Evolutionary conservation across 345 rosid genomes (phyloP).

Genomic region (Aquilaria sinensis): DNA sequence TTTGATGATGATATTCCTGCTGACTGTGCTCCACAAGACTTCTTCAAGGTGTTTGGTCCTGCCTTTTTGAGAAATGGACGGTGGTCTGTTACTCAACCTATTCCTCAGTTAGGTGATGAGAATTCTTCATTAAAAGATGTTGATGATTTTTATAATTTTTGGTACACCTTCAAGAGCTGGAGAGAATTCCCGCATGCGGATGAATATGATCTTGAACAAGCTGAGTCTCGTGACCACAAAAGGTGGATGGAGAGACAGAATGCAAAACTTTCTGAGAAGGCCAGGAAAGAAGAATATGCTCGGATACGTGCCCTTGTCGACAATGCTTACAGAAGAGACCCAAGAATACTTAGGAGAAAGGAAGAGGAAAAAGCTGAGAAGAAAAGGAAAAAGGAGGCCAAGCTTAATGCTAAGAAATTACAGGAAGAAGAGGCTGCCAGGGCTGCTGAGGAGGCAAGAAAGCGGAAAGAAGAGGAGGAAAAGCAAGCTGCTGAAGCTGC

Average conservation of each 20-base stretch:
- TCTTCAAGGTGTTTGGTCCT: constrained; percentile 94
- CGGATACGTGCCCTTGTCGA: constrained; percentile 82
- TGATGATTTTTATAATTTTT: constrained; percentile 75
- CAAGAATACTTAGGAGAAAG: constrained; percentile 72
- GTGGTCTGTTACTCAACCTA: constrained; percentile 84
- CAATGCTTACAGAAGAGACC: constrained; percentile 90
- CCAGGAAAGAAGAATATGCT: constrained; percentile 91
- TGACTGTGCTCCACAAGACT: constrained; percentile 83
- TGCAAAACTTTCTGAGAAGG: constrained; percentile 72
- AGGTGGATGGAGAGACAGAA: constrained; percentile 99
- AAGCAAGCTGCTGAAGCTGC: constrained; percentile 80
- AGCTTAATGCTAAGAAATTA: constrained; percentile 70
- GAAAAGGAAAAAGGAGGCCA: constrained; percentile 84
- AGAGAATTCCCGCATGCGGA: constrained; percentile 97
- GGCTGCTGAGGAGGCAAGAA: constrained; percentile 81
- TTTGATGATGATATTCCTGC: constrained; percentile 95
- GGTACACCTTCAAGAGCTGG: constrained; percentile 97
- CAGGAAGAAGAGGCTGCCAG: constrained; percentile 87
- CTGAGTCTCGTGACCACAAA: constrained; percentile 94
- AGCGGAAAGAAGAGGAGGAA: constrained; percentile 69
- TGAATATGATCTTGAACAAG: constrained; percentile 92
- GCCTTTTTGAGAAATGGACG: constrained; percentile 96
- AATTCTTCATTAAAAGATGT: constrained; percentile 60
- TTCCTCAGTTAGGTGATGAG: constrained; percentile 77
- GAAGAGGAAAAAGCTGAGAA: constrained; percentile 86